phyloP scores from a whole-genome alignment of 1,284 basidiomycete species.

The Trichosporon inkin region DNA sequence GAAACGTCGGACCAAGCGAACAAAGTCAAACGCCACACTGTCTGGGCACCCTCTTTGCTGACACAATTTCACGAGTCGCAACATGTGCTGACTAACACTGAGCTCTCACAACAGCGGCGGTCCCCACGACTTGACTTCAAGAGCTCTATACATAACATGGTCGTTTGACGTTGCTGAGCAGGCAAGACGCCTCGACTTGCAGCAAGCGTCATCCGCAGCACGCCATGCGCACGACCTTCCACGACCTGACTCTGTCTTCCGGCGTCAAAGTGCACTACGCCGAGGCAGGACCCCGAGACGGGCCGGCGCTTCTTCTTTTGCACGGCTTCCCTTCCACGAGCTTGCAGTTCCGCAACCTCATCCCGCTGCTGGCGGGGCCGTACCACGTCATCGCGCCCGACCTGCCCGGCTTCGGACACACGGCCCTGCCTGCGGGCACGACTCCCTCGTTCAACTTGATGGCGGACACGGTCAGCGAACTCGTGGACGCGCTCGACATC shows the following conservation, averaged over 20 bases:
- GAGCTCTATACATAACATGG: background rate
- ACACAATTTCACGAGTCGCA: background rate
- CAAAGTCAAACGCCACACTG: background rate
- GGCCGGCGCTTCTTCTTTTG: constrained; percentile 52
- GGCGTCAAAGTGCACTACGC: constrained; percentile 51
- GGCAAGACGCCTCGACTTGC: background rate
- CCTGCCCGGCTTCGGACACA: constrained; percentile 56
- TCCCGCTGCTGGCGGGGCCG: constrained; percentile 50
- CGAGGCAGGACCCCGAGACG: constrained; percentile 44
- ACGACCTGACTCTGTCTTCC: constrained; percentile 15
- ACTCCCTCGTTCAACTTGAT: constrained; percentile 53
- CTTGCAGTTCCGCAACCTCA: constrained; percentile 55
- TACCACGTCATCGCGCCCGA: constrained; percentile 56
- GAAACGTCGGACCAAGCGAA: background rate
- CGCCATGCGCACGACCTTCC: background rate
- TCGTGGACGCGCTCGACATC: constrained; percentile 52
- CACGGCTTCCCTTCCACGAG: constrained; percentile 57
- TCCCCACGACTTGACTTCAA: background rate
- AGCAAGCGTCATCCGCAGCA: background rate
- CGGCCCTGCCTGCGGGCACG: constrained; percentile 50
- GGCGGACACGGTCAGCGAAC: constrained; percentile 49
- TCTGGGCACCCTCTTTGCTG: background rate
- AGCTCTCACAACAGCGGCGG: background rate
- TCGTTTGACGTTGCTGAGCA: too few relatives aligned
- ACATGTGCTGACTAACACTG: background rate